These are phyloP conservation scores for Solanum chilense DNA, from an alignment of 257 asterid species.

Conservation along the genomic window DNA sequence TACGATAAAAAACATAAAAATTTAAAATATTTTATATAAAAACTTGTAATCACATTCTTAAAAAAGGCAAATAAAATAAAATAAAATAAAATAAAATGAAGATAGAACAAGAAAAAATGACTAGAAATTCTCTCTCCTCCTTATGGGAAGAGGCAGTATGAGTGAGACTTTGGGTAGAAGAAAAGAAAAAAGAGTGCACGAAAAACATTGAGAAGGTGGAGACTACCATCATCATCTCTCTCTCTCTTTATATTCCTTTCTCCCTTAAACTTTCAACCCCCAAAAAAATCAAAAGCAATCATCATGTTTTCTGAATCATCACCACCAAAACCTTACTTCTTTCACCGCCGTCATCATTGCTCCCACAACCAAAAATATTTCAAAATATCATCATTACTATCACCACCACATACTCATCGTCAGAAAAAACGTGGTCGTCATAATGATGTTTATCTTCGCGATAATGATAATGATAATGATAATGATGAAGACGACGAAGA, in stretches of 20 bases:
- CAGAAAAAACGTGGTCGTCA: background rate
- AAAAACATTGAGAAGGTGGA: background rate
- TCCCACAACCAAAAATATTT: slow-evolving; percentile 7
- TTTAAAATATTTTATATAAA: too few relatives aligned
- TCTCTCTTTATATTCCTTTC: background rate
- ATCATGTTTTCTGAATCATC: slow-evolving; percentile 14
- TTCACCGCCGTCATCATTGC: slow-evolving; percentile 22
- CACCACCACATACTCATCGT: background rate
- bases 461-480: background rate
- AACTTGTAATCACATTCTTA: too few relatives aligned
- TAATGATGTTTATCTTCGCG: background rate
- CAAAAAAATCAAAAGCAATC: slow-evolving; percentile 15
- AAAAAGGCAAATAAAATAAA: too few relatives aligned
- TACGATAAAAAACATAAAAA: too few relatives aligned
- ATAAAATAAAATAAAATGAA: too few relatives aligned
- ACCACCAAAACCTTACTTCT: background rate
- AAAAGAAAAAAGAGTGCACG: background rate
- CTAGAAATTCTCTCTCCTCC: background rate
- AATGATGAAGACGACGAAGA: background rate
- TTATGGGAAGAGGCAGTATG: too few relatives aligned
- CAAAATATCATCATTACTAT: slow-evolving; percentile 18
- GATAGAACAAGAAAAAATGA: background rate
- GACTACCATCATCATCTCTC: background rate
- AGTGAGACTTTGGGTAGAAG: too few relatives aligned
- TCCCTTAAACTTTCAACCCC: slow-evolving; percentile 1